Evolutionary conservation across 2,329 filamentous ascomycete species (phyloP).

Genomic region (Colletotrichum agaves): DNA sequence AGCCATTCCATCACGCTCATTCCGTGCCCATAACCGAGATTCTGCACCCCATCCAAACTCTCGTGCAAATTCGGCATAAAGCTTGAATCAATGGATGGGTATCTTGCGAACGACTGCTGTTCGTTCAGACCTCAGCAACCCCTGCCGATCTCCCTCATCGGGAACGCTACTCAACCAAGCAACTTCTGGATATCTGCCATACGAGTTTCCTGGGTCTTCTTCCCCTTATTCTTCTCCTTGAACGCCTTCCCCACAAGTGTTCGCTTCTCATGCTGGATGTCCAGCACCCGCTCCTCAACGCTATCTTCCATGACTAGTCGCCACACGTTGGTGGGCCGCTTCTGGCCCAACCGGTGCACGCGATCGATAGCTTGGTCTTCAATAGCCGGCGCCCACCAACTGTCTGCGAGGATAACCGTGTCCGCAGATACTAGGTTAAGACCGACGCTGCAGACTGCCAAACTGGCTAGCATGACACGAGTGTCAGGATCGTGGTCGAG

Average conservation of each 20-base stretch:
- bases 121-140: too few species aligned
- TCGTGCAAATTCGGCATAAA: too few species aligned
- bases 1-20: too few species aligned
- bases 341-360: slow-evolving; percentile 88
- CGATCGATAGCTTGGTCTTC: slow-evolving; percentile 93
- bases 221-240: slow-evolving; percentile 72
- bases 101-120: too few species aligned
- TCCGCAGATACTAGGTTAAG: slow-evolving; percentile 88
- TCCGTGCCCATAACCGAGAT: too few species aligned
- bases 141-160: too few species aligned
- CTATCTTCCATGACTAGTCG: slow-evolving; percentile 82
- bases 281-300: slow-evolving; percentile 83
- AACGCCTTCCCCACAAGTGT: slow-evolving; percentile 83
- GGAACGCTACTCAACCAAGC: slow-evolving; percentile 45
- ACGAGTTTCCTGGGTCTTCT: slow-evolving; percentile 67
- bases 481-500: slow-evolving; percentile 75
- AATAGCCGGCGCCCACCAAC: slow-evolving; percentile 92
- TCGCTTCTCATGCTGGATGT: slow-evolving; percentile 82
- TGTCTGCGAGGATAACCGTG: slow-evolving; percentile 84
- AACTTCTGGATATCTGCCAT: slow-evolving; percentile 66
- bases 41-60: not conserved
- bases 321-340: slow-evolving; percentile 80
- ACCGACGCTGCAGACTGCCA: slow-evolving; percentile 86
- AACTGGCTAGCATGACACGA: slow-evolving; percentile 82
- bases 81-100: too few species aligned